Conservation (phyloP, 495 filamentous ascomycete genomes). For the Aspergillus bridgeri region DNA sequence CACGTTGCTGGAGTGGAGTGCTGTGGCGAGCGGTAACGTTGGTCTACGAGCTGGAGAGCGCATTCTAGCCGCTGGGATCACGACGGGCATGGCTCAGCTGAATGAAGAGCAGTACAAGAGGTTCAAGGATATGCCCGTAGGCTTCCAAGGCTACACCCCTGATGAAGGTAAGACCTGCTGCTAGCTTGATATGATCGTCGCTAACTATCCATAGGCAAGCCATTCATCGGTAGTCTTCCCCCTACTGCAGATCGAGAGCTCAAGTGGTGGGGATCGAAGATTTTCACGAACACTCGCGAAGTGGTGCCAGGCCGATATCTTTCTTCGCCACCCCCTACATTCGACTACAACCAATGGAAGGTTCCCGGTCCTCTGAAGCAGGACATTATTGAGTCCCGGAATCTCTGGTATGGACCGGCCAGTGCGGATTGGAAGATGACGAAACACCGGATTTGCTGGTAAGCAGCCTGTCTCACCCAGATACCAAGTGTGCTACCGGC, state of each 20-base stretch:
- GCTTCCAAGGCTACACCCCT: slow-evolving; percentile 35
- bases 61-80: slow-evolving; percentile 55
- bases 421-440: slow-evolving; percentile 36
- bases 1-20: slow-evolving; percentile 53
- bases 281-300: slow-evolving; percentile 50
- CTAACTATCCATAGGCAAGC: slow-evolving; percentile 26
- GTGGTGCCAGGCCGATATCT: slow-evolving; percentile 38
- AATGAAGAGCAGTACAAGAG: slow-evolving; percentile 26
- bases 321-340: slow-evolving; percentile 46
- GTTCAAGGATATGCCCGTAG: slow-evolving; percentile 35
- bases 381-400: slow-evolving; percentile 32
- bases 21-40: slow-evolving; percentile 36
- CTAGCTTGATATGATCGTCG: background rate
- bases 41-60: slow-evolving; percentile 48
- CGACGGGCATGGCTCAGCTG: slow-evolving; percentile 43
- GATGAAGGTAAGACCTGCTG: slow-evolving; percentile 24
- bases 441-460: slow-evolving; percentile 47
- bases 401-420: slow-evolving; percentile 36
- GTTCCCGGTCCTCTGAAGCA: slow-evolving; percentile 37
- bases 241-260: slow-evolving; percentile 40
- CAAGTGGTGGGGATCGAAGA: slow-evolving; percentile 51
- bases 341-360: slow-evolving; percentile 46
- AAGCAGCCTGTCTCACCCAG: slow-evolving; percentile 12
- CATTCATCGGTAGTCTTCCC: slow-evolving; percentile 30
- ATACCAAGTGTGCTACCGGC: too few species aligned